Base-by-base conservation (phyloP, 768 basidiomycete species). In the Tylopilus vinaceipallidus region DNA sequence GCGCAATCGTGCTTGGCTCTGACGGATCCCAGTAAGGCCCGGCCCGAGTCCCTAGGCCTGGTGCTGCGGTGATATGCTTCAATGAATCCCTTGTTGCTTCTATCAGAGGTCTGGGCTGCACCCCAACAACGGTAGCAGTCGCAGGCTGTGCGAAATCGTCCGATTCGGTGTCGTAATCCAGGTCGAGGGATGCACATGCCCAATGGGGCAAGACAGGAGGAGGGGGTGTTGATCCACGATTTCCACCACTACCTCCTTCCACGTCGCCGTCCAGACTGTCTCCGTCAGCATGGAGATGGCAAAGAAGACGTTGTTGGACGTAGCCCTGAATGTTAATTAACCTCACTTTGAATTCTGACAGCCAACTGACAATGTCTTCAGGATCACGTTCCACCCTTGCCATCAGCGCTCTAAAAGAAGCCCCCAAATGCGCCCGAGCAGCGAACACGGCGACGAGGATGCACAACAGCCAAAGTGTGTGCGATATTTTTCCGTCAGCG, bases 401-500 rank as follows among this genome's bases (percentile, higher is more conserved):
- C 20, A 55, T 45, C 52, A 58, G 12, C 37, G 46, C 56, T 34
- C 35, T 36, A 49, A 67, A 47, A 42, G 50, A 54, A 46, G 57
- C 9, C 17, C 33, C 38, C 2, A 42, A 53, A 19, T 47, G 50
- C 35, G 54, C 17, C 55, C 42, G 49, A 34, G 44, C 44, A 41
- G 54, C 53, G 44, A 58, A 58, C 44, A 56, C 20, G 26, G 61
- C 64, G 45, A 60, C 47, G 17, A 77, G 58, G 32, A 69, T 58
- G 54, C 74, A 71, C 42, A 74, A 59, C 10, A 76, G 49, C 82
- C 82, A 83, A 5, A 84, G 67, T 29, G 66, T 65, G 53, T 73
- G 71, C 1, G 80, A 79, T 36, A 81, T 58, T 53, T 67, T 74
- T 3, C 79, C 81, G 55, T 83, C 82, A 14, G 69, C 68, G 55